phyloP scores from a whole-genome alignment of 2,329 filamentous ascomycete genomes.

The Graphilbum ipis-grandicollis region DNA sequence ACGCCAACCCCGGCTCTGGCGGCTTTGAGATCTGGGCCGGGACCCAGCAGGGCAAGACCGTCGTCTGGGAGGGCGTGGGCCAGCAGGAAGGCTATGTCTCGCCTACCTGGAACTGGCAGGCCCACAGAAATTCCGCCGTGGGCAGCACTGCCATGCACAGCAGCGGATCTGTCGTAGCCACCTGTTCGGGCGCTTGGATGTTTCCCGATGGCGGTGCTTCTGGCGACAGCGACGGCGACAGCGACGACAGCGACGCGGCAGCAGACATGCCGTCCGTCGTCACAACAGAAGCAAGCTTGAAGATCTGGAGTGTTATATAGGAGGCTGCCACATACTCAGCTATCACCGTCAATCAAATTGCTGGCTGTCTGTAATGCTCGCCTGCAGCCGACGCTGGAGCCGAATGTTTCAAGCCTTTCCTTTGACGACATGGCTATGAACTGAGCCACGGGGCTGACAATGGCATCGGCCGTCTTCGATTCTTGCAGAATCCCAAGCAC shows the following conservation, averaged over 20 bases:
- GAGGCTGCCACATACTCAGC: no score
- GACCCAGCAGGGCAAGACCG: conserved; percentile 32
- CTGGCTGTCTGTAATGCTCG: conserved; percentile 33
- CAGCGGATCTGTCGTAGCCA: conserved; percentile 37
- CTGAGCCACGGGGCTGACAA: conserved; percentile 17
- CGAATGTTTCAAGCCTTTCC: conserved; percentile 32
- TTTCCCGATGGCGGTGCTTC: background rate
- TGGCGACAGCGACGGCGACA: conserved; percentile 12
- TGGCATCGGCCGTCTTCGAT: no score
- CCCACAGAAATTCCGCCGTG: conserved; percentile 26
- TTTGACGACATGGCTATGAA: conserved; percentile 39
- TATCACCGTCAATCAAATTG: no score
- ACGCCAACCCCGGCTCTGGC: conserved; percentile 1
- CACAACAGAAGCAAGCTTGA: conserved; percentile 2
- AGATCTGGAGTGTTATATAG: conserved; percentile 6
- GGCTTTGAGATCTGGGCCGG: conserved; percentile 48
- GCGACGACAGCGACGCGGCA: conserved; percentile 8
- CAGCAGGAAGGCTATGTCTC: conserved; percentile 23
- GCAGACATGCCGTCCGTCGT: conserved; percentile 10
- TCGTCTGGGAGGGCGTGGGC: conserved; percentile 41
- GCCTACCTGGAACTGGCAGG: conserved; percentile 32
- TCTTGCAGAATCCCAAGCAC: background rate
- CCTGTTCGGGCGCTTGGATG: conserved; percentile 37
- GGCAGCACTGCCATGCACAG: conserved; percentile 32
- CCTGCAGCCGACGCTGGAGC: conserved; percentile 32